Evolutionary conservation across 2,329 filamentous ascomycete species (phyloP), one percentile per base, ranked within the genome.

Genomic region (Nothomitra cinnamomea): DNA sequence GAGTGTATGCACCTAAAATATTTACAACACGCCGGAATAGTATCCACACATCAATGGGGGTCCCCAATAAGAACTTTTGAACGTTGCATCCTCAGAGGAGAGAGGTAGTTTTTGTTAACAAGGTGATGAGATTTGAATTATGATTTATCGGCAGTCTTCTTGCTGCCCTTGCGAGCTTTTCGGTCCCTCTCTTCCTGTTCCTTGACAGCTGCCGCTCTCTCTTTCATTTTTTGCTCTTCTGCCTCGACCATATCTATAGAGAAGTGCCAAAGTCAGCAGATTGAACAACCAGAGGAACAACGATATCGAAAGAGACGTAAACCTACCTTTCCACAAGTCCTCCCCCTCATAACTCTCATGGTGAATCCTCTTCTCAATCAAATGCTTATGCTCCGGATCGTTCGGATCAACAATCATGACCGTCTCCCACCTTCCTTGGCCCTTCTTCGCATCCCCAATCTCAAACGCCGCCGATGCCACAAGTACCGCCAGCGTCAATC

Each of bases 241-340:
- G 85, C 80, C 56, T 78, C 85, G 51, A 90, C 83, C 85, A 89
- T 89, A 62, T 90, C 83, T 85, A 61, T 28, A 43, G 19, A 25
- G 1, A 50, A 4, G 10, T 10, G 28, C n/a, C 5, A 32, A 32
- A 5, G 19, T 2, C 24, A 35, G 61, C 62, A 55, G 62, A 57
- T 49, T 38, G 32, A 1, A 12, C 13, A 49, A 42, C 47, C 19
- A 17, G 7, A 51, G 7, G 40, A 51, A 38, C 15, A 3, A 3
- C 8, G 19, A 10, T 5, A 10, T 5, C 28, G 28, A 32, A 10
- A 32, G 10, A 8, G 10, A 50, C n/a, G 42, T 42, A 28, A 58
- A 70, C 79, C 65, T 69, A 85, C 82, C 83, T 73, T 80, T 92
- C 92, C 92, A 98, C 62, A 95, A 76, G 68, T 96, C 89, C 71